phyloP scores from a whole-genome alignment of 306 rosid genomes.

The Arachis hypogaea region DNA sequence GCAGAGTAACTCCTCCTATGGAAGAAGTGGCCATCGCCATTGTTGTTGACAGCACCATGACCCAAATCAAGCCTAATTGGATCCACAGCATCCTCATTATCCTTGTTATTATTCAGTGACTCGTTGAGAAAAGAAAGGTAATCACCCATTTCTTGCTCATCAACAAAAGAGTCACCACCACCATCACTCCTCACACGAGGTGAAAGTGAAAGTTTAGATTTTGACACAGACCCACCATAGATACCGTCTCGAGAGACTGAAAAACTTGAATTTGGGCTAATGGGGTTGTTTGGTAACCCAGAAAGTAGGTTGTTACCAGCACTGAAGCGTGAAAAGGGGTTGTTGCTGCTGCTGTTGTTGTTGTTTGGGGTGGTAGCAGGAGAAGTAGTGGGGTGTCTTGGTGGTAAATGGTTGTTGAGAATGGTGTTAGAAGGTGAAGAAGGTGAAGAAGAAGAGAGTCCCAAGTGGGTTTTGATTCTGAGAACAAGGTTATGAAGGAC shows the following conservation, averaged over 20 bases:
- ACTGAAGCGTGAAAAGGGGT: conserved; percentile 52
- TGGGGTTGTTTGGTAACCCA: conserved; percentile 60
- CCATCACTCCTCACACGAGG: conserved; percentile 19
- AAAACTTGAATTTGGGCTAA: conserved; percentile 59
- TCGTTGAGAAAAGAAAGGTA: conserved; percentile 69
- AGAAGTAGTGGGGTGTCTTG: conserved; percentile 41
- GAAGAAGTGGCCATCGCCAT: conserved; percentile 56
- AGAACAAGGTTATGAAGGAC: conserved; percentile 51
- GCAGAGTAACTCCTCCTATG: conserved; percentile 71
- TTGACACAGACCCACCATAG: conserved; percentile 44
- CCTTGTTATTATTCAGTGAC: conserved; percentile 46
- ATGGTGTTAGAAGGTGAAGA: conserved; percentile 28
- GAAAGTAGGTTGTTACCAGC: conserved; percentile 12
- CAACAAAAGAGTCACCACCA: conserved; percentile 45
- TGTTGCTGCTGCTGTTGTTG: not conserved
- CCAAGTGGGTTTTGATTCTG: conserved; percentile 56
- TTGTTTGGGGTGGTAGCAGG: too few relatives aligned
- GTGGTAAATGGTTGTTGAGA: conserved; percentile 47
- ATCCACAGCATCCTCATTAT: conserved; percentile 56
- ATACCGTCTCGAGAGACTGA: conserved; percentile 51
- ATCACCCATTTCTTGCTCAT: conserved; percentile 59
- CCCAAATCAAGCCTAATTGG: conserved; percentile 49
- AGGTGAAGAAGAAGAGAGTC: conserved; percentile 38
- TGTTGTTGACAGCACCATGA: conserved; percentile 37
- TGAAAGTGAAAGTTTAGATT: conserved; percentile 28